Percentiles rank a stretch among this genome's conserved stretches.
phyloP scores from a whole-genome alignment of 305 asterid genomes.

The Solanum hybrid region DNA sequence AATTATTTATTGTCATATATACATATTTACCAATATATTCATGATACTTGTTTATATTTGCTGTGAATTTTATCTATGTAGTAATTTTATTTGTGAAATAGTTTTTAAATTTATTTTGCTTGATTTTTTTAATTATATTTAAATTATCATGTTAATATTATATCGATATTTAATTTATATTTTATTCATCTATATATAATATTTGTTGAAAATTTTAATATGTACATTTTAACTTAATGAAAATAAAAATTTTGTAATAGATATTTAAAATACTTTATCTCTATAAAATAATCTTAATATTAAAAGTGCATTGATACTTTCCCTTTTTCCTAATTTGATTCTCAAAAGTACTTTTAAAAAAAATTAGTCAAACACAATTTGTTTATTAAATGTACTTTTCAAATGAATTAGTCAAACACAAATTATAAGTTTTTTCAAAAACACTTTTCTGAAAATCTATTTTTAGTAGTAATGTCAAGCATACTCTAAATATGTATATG shows the following conservation, averaged over 20 bases:
- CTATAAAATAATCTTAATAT: neutral
- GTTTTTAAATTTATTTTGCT: too few species aligned
- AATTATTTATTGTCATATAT: neutral
- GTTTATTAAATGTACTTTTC: too few species aligned
- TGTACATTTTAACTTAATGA: neutral
- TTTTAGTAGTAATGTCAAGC: neutral
- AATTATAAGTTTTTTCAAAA: too few species aligned
- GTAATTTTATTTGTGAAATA: neutral
- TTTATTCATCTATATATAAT: neutral
- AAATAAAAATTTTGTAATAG: neutral
- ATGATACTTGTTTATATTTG: neutral
- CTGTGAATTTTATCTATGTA: neutral
- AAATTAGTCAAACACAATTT: neutral
- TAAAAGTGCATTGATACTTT: neutral
- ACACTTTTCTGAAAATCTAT: too few species aligned
- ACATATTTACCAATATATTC: neutral
- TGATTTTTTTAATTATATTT: too few species aligned
- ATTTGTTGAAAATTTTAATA: too few species aligned
- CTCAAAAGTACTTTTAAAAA: neutral
- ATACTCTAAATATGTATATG: too few species aligned
- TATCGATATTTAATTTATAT: too few species aligned
- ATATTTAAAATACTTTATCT: neutral
- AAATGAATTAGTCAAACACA: neutral
- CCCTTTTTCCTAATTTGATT: neutral
- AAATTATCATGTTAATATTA: neutral